Conservation (phyloP, 1,139 yeast species). For the Pichia sp. region DNA sequence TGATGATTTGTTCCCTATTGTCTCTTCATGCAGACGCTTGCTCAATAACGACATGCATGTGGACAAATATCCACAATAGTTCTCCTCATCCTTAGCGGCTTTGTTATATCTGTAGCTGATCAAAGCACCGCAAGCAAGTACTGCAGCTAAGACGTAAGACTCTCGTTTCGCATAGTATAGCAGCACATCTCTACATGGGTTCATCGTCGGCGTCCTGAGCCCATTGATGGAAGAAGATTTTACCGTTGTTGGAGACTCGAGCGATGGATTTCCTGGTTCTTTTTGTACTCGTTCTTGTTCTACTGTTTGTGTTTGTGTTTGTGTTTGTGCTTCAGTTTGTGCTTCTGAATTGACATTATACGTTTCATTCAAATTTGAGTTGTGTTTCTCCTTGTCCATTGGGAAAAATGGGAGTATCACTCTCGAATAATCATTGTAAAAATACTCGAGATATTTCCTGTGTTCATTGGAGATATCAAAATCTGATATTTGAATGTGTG, state of each 20-base stretch:
- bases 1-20: too few relatives aligned
- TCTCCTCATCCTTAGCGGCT: constrained; percentile 49
- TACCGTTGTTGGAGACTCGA: too few relatives aligned
- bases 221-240: too few relatives aligned
- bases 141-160: constrained; percentile 58
- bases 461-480: constrained; percentile 29
- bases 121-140: constrained; percentile 68
- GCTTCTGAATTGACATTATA: too few relatives aligned
- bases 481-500: constrained; percentile 1
- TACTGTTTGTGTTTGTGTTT: too few relatives aligned
- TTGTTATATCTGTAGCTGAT: constrained; percentile 37
- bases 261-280: too few relatives aligned
- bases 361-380: constrained; percentile 15
- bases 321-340: too few relatives aligned
- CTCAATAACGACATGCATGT: constrained; percentile 53
- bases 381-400: constrained; percentile 27
- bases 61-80: constrained; percentile 55
- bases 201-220: too few relatives aligned
- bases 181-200: constrained; percentile 62
- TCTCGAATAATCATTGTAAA: constrained; percentile 51
- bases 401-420: constrained; percentile 50
- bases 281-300: too few relatives aligned
- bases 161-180: constrained; percentile 53
- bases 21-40: constrained; percentile 29
- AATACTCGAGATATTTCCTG: constrained; percentile 44